A percentile compares a stretch with the other conserved stretches of the same genome.
Evolutionary conservation across 2,329 filamentous ascomycete species (phyloP).

Genomic region (Xylaria sp.): DNA sequence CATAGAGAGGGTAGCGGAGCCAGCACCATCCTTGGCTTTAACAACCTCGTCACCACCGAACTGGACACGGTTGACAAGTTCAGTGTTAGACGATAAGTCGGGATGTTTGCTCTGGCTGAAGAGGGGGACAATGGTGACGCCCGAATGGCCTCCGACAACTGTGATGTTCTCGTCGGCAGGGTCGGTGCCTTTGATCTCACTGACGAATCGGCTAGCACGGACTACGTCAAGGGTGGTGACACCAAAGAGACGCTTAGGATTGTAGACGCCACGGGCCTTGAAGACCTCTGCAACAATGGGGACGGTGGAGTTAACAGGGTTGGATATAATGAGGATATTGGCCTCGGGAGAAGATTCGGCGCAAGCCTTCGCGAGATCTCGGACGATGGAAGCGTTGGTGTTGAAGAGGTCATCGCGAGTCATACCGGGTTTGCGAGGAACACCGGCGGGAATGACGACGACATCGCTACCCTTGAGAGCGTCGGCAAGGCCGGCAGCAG

Average conservation of each 20-base stretch:
- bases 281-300: constrained; percentile 97
- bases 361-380: constrained; percentile 94
- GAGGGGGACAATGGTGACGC: constrained; percentile 97
- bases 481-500: constrained; percentile 76
- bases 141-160: constrained; percentile 96
- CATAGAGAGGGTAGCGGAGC: constrained; percentile 98
- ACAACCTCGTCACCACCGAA: constrained; percentile 99
- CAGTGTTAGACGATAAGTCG: constrained; percentile 80
- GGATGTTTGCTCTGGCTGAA: constrained; percentile 93
- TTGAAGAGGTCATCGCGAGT: constrained; percentile 99
- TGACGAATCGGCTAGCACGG: constrained; percentile 97
- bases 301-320: constrained; percentile 99
- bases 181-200: constrained; percentile 90
- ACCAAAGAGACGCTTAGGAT: constrained; percentile 99
- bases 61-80: constrained; percentile 93
- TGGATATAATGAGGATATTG: constrained; percentile 97
- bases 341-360: constrained; percentile 90
- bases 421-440: constrained; percentile 99
- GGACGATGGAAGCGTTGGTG: constrained; percentile 99
- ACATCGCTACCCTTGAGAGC: constrained; percentile 90
- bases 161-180: constrained; percentile 93
- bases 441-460: constrained; percentile 97
- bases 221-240: constrained; percentile 99
- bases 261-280: constrained; percentile 96
- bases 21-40: constrained; percentile 97